These are phyloP conservation scores for Penicillium hordei DNA, from an alignment of 2,329 filamentous ascomycete species.

Conservation along the genomic window DNA sequence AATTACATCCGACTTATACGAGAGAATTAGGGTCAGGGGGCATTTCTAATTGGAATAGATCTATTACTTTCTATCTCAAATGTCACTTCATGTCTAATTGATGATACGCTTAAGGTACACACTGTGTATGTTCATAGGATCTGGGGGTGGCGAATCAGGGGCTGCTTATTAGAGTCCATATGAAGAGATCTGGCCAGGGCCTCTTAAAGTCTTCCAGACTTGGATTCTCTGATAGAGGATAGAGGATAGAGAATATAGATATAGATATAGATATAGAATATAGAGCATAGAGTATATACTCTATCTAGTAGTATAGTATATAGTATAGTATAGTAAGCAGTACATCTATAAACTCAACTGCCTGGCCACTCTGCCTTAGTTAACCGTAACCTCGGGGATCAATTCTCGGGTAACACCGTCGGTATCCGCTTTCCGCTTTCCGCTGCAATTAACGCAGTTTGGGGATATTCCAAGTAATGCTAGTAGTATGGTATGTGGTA, in stretches of 20 bases:
- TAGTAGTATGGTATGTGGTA: too few relatives aligned
- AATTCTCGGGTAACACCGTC: constrained; percentile 24
- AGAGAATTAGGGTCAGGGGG: not conserved
- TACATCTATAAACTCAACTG: not conserved
- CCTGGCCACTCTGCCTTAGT: not conserved
- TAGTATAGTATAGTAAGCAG: not conserved
- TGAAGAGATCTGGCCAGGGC: constrained; percentile 3
- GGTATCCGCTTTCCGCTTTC: constrained; percentile 20
- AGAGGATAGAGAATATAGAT: too few relatives aligned
- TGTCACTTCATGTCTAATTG: not conserved
- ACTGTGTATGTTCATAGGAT: not conserved
- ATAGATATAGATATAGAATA: too few relatives aligned
- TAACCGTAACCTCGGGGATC: constrained; percentile 27
- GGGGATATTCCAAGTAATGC: too few relatives aligned
- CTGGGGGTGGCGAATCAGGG: constrained; percentile 26
- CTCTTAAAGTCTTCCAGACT: not conserved
- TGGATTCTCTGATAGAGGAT: not conserved
- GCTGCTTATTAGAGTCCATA: constrained; percentile 25
- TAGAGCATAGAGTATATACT: too few relatives aligned
- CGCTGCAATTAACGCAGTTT: not conserved
- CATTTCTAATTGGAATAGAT: not conserved
- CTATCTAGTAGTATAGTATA: not conserved
- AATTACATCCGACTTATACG: constrained; percentile 6
- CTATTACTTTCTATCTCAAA: not conserved
- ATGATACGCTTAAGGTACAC: not conserved